Conservation (phyloP, 2,329 filamentous ascomycete genomes). For the Aspergillus versicolor region DNA sequence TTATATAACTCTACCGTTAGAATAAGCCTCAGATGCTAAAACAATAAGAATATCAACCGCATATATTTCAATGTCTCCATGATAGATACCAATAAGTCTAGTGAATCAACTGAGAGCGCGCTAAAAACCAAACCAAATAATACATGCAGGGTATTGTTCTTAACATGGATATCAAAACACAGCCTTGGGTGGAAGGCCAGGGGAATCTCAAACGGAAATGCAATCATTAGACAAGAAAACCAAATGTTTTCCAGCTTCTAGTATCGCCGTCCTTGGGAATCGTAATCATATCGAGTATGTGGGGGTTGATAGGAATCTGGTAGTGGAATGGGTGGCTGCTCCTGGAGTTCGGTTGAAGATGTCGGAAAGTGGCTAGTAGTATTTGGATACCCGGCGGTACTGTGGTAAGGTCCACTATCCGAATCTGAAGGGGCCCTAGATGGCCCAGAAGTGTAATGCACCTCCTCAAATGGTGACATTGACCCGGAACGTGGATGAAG, state of each 20-base stretch:
- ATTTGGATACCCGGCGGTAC: conserved; percentile 1
- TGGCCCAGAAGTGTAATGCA: conserved; percentile 10
- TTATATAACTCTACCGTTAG: not conserved
- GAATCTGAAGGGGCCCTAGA: conserved; percentile 19
- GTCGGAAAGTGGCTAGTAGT: conserved; percentile 6
- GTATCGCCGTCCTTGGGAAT: conserved; percentile 12
- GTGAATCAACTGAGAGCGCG: conserved; percentile 3
- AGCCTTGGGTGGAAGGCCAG: not conserved
- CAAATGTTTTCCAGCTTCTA: not conserved
- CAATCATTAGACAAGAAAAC: conserved; percentile 2
- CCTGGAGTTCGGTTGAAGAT: conserved; percentile 25
- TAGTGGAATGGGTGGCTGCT: conserved; percentile 32
- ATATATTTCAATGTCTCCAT: too few species aligned
- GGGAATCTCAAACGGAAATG: conserved; percentile 3
- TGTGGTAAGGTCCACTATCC: conserved; percentile 18
- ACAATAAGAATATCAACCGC: too few species aligned
- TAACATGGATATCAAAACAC: conserved; percentile 15
- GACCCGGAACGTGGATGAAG: conserved; percentile 12
- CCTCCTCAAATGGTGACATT: conserved; percentile 21
- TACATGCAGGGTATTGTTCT: conserved; percentile 10
- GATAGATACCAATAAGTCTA: conserved; percentile 1
- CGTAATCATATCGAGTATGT: conserved; percentile 25
- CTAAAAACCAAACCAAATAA: not conserved
- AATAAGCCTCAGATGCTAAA: too few species aligned
- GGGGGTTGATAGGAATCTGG: conserved; percentile 31